phyloP scores from a whole-genome alignment of 176 grass and related monocot species.

The Canna indica region DNA sequence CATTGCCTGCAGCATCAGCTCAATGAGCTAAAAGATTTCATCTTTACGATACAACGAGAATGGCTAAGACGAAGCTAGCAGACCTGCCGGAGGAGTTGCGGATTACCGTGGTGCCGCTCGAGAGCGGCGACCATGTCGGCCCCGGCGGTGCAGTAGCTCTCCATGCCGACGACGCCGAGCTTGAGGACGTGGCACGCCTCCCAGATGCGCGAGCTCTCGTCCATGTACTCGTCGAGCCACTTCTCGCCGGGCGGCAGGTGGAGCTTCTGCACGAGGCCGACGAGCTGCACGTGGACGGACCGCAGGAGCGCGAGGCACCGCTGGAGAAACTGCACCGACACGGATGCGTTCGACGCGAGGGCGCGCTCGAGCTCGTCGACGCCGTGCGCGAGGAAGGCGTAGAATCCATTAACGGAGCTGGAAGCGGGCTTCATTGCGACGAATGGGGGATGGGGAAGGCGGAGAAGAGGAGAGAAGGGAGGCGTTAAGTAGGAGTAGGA shows the following conservation, averaged over 20 bases:
- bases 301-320: conserved; percentile 54
- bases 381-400: conserved; percentile 53
- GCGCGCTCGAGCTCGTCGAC: conserved; percentile 64
- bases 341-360: conserved; percentile 24
- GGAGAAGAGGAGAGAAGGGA: background rate
- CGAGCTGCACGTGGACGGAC: conserved; percentile 47
- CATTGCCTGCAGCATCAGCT: conserved; percentile 29
- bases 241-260: conserved; percentile 64
- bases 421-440: conserved; percentile 46
- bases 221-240: conserved; percentile 96
- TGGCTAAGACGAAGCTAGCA: too few relatives aligned
- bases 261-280: conserved; percentile 54
- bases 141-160: conserved; percentile 41
- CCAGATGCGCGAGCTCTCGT: conserved; percentile 72
- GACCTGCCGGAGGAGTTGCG: conserved; percentile 49
- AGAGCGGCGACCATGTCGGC: conserved; percentile 36
- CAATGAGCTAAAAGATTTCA: background rate
- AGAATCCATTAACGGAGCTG: conserved; percentile 59
- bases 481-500: background rate
- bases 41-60: background rate
- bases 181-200: conserved; percentile 61
- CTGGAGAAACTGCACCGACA: conserved; percentile 58
- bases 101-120: conserved; percentile 17
- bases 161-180: conserved; percentile 48
- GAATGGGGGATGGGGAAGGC: background rate